These are phyloP conservation scores for Cryptococcus depauperatus DNA, from an alignment of 1,284 basidiomycete species.

Conservation along the genomic window DNA sequence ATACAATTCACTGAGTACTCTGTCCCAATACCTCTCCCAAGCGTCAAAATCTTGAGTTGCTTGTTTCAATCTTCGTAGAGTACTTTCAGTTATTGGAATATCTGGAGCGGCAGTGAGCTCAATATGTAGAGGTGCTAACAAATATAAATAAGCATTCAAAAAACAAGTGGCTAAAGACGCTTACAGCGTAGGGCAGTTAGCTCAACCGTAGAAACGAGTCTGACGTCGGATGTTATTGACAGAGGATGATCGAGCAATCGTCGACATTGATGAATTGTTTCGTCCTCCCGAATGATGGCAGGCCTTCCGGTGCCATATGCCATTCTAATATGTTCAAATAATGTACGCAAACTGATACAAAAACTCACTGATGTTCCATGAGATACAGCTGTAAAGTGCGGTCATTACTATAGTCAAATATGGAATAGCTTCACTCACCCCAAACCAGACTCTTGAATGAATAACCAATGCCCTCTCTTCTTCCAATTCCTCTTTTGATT, in stretches of 20 bases:
- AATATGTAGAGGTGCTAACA: slow-evolving; percentile 39
- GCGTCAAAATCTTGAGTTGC: slow-evolving; percentile 44
- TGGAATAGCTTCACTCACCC: slow-evolving; percentile 36
- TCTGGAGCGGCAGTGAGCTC: slow-evolving; percentile 42
- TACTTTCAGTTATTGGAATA: slow-evolving; percentile 39
- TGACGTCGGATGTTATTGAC: slow-evolving; percentile 83
- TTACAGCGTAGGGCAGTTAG: slow-evolving; percentile 39
- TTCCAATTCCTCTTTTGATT: slow-evolving; percentile 49
- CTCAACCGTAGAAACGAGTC: slow-evolving; percentile 74
- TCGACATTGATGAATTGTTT: slow-evolving; percentile 73
- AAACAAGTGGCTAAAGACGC: neutral
- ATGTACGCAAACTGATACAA: too few relatives aligned
- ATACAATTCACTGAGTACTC: slow-evolving; percentile 28
- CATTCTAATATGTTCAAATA: slow-evolving; percentile 48
- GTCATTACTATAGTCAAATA: neutral
- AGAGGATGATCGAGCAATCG: slow-evolving; percentile 77
- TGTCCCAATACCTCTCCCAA: slow-evolving; percentile 46
- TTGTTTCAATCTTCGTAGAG: slow-evolving; percentile 40
- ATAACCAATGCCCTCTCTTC: slow-evolving; percentile 73
- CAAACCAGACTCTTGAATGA: slow-evolving; percentile 78
- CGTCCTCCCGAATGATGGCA: slow-evolving; percentile 82
- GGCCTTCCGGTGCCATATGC: slow-evolving; percentile 88
- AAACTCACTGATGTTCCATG: slow-evolving; percentile 85
- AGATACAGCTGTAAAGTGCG: slow-evolving; percentile 55
- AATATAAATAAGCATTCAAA: slow-evolving; percentile 2